phyloP scores from a whole-genome alignment of 257 asterid species.

The Fraxinus cuspidata region DNA sequence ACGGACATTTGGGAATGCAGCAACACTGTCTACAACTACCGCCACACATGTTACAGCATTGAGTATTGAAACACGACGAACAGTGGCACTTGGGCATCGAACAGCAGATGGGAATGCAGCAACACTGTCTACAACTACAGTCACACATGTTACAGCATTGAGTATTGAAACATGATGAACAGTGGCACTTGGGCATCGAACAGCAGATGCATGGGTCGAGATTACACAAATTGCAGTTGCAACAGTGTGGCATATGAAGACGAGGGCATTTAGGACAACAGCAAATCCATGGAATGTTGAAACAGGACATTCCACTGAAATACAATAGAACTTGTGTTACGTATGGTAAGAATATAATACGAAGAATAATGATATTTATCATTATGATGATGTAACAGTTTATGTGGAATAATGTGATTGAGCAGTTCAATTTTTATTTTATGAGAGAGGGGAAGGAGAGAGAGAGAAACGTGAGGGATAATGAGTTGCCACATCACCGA shows the following conservation, averaged over 20 bases:
- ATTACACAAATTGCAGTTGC: constrained; percentile 10
- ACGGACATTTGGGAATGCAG: constrained; percentile 47
- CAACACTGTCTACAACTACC: constrained; percentile 28
- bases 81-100: constrained; percentile 47
- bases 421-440: too few relatives aligned
- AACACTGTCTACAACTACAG: constrained; percentile 22
- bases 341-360: too few relatives aligned
- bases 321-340: not conserved
- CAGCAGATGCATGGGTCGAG: constrained; percentile 46
- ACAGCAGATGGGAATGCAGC: constrained; percentile 48
- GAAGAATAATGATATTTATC: too few relatives aligned
- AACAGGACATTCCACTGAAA: constrained; percentile 38
- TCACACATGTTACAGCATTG: constrained; percentile 29
- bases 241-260: constrained; percentile 37
- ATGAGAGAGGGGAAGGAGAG: too few relatives aligned
- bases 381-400: too few relatives aligned
- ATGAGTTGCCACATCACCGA: too few relatives aligned
- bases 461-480: too few relatives aligned
- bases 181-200: constrained; percentile 44
- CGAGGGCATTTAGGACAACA: constrained; percentile 42
- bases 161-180: constrained; percentile 41
- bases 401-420: too few relatives aligned
- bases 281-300: constrained; percentile 44
- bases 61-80: constrained; percentile 37
- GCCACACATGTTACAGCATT: constrained; percentile 28